Percentiles rank a stretch among this genome's conserved stretches.
Evolutionary conservation across 2,329 filamentous ascomycete genomes (phyloP).

Genomic region (Venturia effusa): DNA sequence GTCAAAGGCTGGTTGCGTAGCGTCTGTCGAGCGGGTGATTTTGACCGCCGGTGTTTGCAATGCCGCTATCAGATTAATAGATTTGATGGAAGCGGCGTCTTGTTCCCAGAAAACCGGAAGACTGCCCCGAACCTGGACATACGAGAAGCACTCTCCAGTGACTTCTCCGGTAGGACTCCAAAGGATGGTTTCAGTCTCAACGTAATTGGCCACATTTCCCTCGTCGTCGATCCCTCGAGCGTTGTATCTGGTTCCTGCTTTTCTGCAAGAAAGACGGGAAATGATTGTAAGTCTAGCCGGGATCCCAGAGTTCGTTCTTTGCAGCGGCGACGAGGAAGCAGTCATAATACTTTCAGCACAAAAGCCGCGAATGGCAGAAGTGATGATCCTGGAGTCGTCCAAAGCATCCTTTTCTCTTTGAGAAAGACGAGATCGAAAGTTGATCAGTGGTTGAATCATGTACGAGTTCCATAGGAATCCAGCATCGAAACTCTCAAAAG

Average conservation of each 20-base stretch:
- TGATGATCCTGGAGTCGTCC: conserved; percentile 81
- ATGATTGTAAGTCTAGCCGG: conserved; percentile 82
- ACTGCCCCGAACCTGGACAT: conserved; percentile 83
- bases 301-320: conserved; percentile 51
- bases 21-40: conserved; percentile 77
- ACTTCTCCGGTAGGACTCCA: conserved; percentile 56
- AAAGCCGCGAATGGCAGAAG: conserved; percentile 88
- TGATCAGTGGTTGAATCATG: conserved; percentile 87
- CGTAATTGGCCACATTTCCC: conserved; percentile 94
- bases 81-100: conserved; percentile 68
- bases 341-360: conserved; percentile 80
- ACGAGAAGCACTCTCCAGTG: conserved; percentile 67
- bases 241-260: conserved; percentile 93
- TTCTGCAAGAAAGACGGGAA: conserved; percentile 77
- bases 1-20: conserved; percentile 88
- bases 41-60: conserved; percentile 83
- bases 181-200: conserved; percentile 92
- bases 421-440: conserved; percentile 75
- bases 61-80: not conserved
- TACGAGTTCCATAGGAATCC: conserved; percentile 97
- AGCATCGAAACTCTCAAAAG: conserved; percentile 86
- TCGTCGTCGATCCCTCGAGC: conserved; percentile 96
- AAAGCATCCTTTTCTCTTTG: conserved; percentile 64
- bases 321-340: conserved; percentile 60
- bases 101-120: conserved; percentile 98